phyloP scores from a whole-genome alignment of 805 yeast genomes.

The Kregervanrija fluxuum region DNA sequence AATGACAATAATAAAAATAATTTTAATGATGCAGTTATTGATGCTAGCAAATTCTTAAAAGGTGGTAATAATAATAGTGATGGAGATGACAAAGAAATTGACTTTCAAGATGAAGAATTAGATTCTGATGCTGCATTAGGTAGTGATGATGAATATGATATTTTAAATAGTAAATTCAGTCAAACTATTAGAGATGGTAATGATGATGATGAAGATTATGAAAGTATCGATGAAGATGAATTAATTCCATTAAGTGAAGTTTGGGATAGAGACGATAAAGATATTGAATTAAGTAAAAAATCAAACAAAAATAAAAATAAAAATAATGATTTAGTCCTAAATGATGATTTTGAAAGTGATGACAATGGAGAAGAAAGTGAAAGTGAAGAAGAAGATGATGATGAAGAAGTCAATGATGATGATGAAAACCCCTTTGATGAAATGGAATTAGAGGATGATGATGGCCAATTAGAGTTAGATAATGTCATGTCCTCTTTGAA shows the following conservation, averaged over 20 bases:
- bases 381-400: conserved; percentile 18
- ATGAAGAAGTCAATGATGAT: conserved; percentile 20
- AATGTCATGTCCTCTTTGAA: conserved; percentile 37
- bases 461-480: conserved; percentile 36
- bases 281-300: conserved; percentile 16
- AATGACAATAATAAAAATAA: conserved; percentile 1
- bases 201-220: conserved; percentile 56
- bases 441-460: conserved; percentile 31
- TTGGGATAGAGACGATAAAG: conserved; percentile 75
- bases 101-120: conserved; percentile 32
- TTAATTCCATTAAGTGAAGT: conserved; percentile 76
- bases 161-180: conserved; percentile 57
- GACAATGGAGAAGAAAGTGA: conserved; percentile 24
- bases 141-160: conserved; percentile 64
- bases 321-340: conserved; percentile 14
- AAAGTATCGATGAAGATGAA: conserved; percentile 69
- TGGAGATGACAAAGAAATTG: conserved; percentile 20
- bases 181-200: conserved; percentile 60
- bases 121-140: conserved; percentile 84
- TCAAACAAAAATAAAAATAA: conserved; percentile 3
- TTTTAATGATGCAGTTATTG: conserved; percentile 25
- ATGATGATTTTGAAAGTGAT: conserved; percentile 20
- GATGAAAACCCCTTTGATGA: conserved; percentile 25
- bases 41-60: conserved; percentile 25
- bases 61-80: conserved; percentile 2